Conservation (phyloP, 1,284 basidiomycete species). For the Cutaneotrichosporon cutaneum region DNA sequence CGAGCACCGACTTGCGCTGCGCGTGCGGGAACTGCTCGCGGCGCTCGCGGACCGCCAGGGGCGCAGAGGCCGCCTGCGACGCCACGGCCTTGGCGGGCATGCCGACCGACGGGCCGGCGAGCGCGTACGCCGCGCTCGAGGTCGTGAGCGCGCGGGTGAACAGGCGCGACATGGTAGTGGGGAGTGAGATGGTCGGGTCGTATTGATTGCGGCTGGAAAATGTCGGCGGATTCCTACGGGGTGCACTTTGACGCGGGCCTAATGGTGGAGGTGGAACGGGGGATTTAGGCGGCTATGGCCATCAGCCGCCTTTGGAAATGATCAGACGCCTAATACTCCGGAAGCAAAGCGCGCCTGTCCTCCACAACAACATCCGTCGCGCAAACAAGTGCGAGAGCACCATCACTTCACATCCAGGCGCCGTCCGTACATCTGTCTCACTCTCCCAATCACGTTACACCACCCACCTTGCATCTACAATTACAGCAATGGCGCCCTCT, state of each 20-base stretch:
- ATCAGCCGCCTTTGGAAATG: neutral
- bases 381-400: neutral
- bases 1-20: constrained; percentile 27
- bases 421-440: neutral
- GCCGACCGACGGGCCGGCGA: constrained; percentile 19
- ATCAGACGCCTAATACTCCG: neutral
- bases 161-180: constrained; percentile 42
- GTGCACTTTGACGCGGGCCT: neutral
- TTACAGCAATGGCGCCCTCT: neutral
- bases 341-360: neutral
- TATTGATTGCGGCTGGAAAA: constrained; percentile 13
- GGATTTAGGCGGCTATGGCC: neutral
- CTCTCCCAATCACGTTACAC: neutral
- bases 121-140: constrained; percentile 21
- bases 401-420: neutral
- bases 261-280: neutral
- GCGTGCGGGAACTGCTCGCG: constrained; percentile 27
- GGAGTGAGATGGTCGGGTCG: neutral
- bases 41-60: constrained; percentile 39
- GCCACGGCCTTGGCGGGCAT: neutral
- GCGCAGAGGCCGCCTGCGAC: constrained; percentile 30
- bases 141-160: constrained; percentile 36
- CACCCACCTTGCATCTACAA: neutral
- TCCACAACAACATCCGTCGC: constrained; percentile 3
- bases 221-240: constrained; percentile 10